Evolutionary conservation across 495 filamentous ascomycete species (phyloP), one percentile per base, ranked within the genome.

Genomic region (Podospora australis): DNA sequence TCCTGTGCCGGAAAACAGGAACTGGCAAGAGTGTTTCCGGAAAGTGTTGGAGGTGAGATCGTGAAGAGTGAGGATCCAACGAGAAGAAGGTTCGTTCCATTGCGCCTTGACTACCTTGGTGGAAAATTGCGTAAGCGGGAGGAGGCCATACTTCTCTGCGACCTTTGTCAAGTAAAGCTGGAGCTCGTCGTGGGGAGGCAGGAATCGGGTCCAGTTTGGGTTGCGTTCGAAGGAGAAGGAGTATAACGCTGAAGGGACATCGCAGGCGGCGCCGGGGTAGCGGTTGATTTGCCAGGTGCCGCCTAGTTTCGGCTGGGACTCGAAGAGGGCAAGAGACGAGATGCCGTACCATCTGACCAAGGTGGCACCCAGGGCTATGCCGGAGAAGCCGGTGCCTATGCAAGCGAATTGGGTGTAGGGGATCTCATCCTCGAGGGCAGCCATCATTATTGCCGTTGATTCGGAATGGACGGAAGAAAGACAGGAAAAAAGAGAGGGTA

Each of bases 221-320:
- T 85, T 85, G 17, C 68, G 70, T 4, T 71, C 68, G 51, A 86
- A 86, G 0, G 76, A 80, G 60, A 83, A 82, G 34, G 71, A 78
- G 60, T 86, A 86, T 19, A 83, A 73, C 0, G 51, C 51, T 0
- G 28, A 34, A 7, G 60, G 63, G 1, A 73, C 40, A 2, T 81
- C 78, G 24, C 76, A 78, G 6, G 72, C 77, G 16, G 32, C 36
- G 25, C 52, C 83, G 2, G 83, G 83, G 61, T 86, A 87, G 28
- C 74, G 63, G 60, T 86, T 86, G 40, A 77, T 75, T 67, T 71
- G 77, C 83, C 83, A 87, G 10, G 82, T 84, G 13, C 83, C 83
- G 34, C 83, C 83, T 49, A 83, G 73, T 5, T 73, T 75, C 2
- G 74, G 62, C 47, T 80, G 73, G 23, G 76, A 64, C 2, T 86